These are phyloP conservation scores for Yamadazyma philogaea DNA, from an alignment of 805 yeast genomes.

Conservation along the genomic window DNA sequence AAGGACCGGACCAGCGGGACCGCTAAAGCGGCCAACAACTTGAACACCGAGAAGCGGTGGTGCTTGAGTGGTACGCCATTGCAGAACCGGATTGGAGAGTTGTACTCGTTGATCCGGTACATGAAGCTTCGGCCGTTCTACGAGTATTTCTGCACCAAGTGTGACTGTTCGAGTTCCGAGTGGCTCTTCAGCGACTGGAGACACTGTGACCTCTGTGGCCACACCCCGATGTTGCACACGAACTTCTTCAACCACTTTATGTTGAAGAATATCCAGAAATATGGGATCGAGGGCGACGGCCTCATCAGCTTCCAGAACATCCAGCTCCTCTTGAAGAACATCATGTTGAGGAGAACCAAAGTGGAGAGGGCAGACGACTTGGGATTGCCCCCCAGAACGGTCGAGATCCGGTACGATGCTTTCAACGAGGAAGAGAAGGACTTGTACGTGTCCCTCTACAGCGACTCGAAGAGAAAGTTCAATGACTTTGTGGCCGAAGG, in stretches of 20 bases:
- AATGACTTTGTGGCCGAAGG: slow-evolving; percentile 94
- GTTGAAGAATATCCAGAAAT: slow-evolving; percentile 88
- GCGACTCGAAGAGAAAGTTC: slow-evolving; percentile 83
- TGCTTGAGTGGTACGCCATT: slow-evolving; percentile 95
- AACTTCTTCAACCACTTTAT: slow-evolving; percentile 94
- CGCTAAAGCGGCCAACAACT: slow-evolving; percentile 80
- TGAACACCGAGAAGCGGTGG: slow-evolving; percentile 75
- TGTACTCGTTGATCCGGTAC: slow-evolving; percentile 87
- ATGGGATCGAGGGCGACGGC: slow-evolving; percentile 81
- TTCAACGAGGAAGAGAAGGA: slow-evolving; percentile 96
- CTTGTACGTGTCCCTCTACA: slow-evolving; percentile 79
- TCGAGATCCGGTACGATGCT: slow-evolving; percentile 78
- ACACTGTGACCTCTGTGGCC: slow-evolving; percentile 84
- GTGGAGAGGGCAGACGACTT: slow-evolving; percentile 95
- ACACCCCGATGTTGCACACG: slow-evolving; percentile 91
- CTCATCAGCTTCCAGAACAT: slow-evolving; percentile 71
- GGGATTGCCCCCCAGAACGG: slow-evolving; percentile 95
- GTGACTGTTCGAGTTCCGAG: slow-evolving; percentile 75
- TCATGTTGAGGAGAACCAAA: slow-evolving; percentile 93
- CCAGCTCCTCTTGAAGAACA: slow-evolving; percentile 67
- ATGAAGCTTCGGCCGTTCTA: slow-evolving; percentile 82
- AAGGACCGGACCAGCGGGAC: slow-evolving; percentile 93
- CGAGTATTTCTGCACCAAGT: slow-evolving; percentile 87
- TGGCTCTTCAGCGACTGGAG: slow-evolving; percentile 86
- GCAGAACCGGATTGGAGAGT: slow-evolving; percentile 94